Base-by-base conservation (phyloP, 192 early-diverging fungal genomes). In the Backusella tuberculispora region DNA sequence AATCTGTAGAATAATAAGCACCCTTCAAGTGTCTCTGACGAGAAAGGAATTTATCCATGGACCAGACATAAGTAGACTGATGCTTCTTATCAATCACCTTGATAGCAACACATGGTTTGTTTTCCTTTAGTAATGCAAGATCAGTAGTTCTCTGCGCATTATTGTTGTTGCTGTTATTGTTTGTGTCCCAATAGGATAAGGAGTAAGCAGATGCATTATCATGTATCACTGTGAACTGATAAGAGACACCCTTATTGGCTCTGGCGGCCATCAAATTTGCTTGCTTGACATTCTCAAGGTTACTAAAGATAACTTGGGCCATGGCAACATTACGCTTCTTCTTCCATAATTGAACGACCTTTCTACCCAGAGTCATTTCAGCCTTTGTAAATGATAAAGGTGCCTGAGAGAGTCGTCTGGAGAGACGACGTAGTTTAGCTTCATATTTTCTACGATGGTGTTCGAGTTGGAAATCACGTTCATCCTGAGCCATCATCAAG, bases 191-290 rank as follows among this genome's bases (percentile, higher is more conserved):
- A 66, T 78, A 81, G 0, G 88, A 89, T 0, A 60, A 17, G 4
- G 83, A 77, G 40, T 83, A 80, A 15, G 76, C 78, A 14, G 78
- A 77, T 0, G 76, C 53, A 60, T 86, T 86, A 38, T 88, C 89
- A 19, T 91, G 88, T 29, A 94, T 73, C 13, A 96, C 85, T 8
- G 89, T 88, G 71, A 96, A 91, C 74, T 96, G 95, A 82, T 94
- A 98, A 3, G 90, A 80, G 7, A 94, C 91, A 29, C 91, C 78
- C 50, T 93, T 94, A 5, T 82, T 84, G 29, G 95, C 85, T 77
- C 97, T 94, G 41, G 89, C 85, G 76, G 92, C 86, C 38, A 95
- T 92, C 6, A 95, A 85, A 74, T 97, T 98, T 46, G 95, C 96
- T 71, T 97, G 93, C 76, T 96, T 94, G 47, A 98, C 77, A 12